Evolutionary conservation across 352 stramenopile genomes (phyloP), one percentile per base, ranked within the genome.

Genomic region (Phytophthora macrochlamydospora): DNA sequence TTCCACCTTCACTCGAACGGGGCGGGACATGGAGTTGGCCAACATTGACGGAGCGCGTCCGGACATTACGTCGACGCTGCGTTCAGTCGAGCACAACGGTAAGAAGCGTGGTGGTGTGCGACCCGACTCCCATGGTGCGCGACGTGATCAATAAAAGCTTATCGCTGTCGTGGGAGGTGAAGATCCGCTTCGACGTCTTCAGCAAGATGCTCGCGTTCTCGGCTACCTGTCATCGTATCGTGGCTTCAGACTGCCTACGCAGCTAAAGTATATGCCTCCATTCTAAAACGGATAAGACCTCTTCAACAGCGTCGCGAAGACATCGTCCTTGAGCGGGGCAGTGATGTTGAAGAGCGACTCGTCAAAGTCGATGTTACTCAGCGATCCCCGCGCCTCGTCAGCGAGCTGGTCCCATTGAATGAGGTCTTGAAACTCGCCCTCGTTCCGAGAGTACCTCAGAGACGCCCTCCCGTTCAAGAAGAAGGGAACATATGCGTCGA

Each of bases 21-120:
- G 18, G 18, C 18, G 18, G 18, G 18, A 24, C 18, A 24, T 0
- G 18, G 18, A 24, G 18, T 24, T 24, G 18, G 18, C 18, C 18
- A 24, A 24, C 18, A 24, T 24, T 24, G 18, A 24, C 18, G 18
- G 18, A 24, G 18, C 18, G 18, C 18, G 18, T 24, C 18, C 18
- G 18, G 18, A 24, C 18, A 24, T 24, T 24, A 24, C 18, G 0
- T 24, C 18, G 18, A 24, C 18, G 18, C 18, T 24, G 18, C 18
- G 18, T 24, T 24, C 18, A 24, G 0, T 24, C 18, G 18, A 24
- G 18, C 18, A 24, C 18, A 24, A 56, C 43, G 30, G 24, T n/a
- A 65, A 70, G 8, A 51, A 66, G 13, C 1, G 66, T 84, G 12
- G 48, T 84, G 37, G 76, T 79, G 1, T 84, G 76, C 50, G 73